Evolutionary conservation across 2,329 filamentous ascomycete species (phyloP), one percentile per base, ranked within the genome.

Genomic region (Apiospora rasikravindrae): DNA sequence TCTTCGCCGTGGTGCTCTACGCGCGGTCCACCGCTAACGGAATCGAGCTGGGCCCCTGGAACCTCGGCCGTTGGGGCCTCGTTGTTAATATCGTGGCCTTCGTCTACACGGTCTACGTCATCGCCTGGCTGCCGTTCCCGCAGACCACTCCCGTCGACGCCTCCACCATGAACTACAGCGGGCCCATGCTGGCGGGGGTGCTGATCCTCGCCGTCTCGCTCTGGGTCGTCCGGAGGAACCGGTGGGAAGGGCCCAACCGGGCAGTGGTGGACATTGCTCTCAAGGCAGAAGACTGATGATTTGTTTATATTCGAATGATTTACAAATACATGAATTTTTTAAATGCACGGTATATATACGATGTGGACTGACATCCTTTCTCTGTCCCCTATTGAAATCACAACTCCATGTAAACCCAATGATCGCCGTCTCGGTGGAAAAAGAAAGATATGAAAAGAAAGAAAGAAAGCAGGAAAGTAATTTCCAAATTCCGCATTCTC

Each of bases 101-200:
- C 22, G 68, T 67, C 3, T 73, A 70, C 66, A 72, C 70, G 6
- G 37, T 72, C n/a, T 73, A 73, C 57, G 71, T 53, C 7, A 66
- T 72, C 19, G 51, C 72, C 10, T 73, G 70, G 70, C 44, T 73
- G 22, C 72, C 72, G 22, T 72, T 72, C 44, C 72, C 72, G 19
- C 64, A 69, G 37, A 68, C 53, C n/a, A 24, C 71, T 1, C 72
- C 72, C 14, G 70, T 73, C n/a, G 64, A 71, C 37, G 72, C 57
- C 2, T 49, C 49, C 26, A 24, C 22, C 22, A 72, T 73, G 72
- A 73, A 73, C 45, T 73, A 73, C 42, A 68, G 67, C 61, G 72
- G 72, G 0, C 72, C 72, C 10, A 61, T 72, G 11, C 64, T 73
- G n/a, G 67, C 37, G 6, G 70, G 61, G 8, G 67, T 72, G 37